Conservation (phyloP, 2,329 filamentous ascomycete genomes). For the Colletotrichum paranaense region DNA sequence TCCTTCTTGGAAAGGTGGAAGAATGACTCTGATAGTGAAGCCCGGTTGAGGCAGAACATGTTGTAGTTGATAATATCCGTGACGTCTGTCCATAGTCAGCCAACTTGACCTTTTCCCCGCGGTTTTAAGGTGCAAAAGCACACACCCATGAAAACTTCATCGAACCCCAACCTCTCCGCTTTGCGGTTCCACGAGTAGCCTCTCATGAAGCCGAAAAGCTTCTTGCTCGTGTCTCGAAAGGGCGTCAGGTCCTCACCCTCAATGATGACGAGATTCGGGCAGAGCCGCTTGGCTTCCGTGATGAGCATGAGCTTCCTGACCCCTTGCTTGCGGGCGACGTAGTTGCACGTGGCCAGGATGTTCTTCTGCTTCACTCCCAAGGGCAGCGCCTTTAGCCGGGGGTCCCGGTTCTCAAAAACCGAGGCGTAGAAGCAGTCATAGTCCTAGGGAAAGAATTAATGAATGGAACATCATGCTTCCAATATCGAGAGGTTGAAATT, state of each 20-base stretch:
- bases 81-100: slow-evolving; percentile 75
- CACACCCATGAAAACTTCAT: slow-evolving; percentile 76
- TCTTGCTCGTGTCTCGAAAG: slow-evolving; percentile 89
- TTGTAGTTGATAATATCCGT: slow-evolving; percentile 91
- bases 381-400: slow-evolving; percentile 76
- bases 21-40: slow-evolving; percentile 76
- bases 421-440: slow-evolving; percentile 97
- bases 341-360: slow-evolving; percentile 94
- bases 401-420: slow-evolving; percentile 85
- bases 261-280: slow-evolving; percentile 86
- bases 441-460: slow-evolving; percentile 58
- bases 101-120: too few relatives aligned
- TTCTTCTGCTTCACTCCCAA: slow-evolving; percentile 93
- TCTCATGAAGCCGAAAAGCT: slow-evolving; percentile 78
- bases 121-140: not conserved
- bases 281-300: slow-evolving; percentile 80
- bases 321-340: slow-evolving; percentile 81
- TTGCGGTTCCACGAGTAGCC: slow-evolving; percentile 81
- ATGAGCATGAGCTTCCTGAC: slow-evolving; percentile 88
- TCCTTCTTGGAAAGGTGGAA: slow-evolving; percentile 81
- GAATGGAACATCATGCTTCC: not conserved
- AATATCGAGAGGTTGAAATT: slow-evolving; percentile 11
- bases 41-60: slow-evolving; percentile 73
- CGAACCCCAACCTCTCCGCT: slow-evolving; percentile 87
- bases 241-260: slow-evolving; percentile 87